phyloP scores from a whole-genome alignment of 345 rosid species.

The Toxicodendron radicans region DNA sequence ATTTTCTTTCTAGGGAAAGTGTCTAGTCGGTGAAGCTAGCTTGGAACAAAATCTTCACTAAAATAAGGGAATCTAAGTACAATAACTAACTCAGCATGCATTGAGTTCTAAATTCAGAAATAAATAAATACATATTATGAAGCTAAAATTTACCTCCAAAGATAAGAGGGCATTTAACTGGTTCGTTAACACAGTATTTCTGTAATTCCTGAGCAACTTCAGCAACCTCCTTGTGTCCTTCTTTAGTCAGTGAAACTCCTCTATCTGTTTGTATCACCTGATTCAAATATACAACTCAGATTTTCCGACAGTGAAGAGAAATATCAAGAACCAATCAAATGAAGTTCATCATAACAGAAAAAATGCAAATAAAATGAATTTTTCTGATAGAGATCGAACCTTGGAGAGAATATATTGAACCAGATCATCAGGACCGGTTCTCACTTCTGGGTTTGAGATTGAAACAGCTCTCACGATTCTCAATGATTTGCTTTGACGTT shows the following conservation, averaged over 20 bases:
- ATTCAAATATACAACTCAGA: neutral
- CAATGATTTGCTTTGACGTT: slow-evolving; percentile 16
- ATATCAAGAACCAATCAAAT: neutral
- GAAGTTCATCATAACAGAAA: neutral
- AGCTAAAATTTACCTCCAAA: slow-evolving; percentile 60
- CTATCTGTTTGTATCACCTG: slow-evolving; percentile 75
- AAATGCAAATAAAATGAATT: neutral
- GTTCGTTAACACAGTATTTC: slow-evolving; percentile 70
- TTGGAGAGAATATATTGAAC: slow-evolving; percentile 74
- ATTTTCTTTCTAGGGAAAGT: no score
- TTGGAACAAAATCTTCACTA: no score
- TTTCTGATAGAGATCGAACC: slow-evolving; percentile 33
- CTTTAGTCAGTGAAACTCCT: slow-evolving; percentile 66
- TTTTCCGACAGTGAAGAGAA: neutral
- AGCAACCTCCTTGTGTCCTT: slow-evolving; percentile 69
- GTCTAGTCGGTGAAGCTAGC: no score
- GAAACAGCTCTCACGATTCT: slow-evolving; percentile 50
- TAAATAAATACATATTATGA: neutral
- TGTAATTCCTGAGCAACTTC: slow-evolving; percentile 64
- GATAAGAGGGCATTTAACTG: slow-evolving; percentile 82
- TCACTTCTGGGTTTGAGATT: slow-evolving; percentile 41
- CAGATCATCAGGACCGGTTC: slow-evolving; percentile 65
- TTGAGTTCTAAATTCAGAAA: neutral
- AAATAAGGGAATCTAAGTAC: no score
- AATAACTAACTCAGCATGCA: neutral